Evolutionary conservation across 768 basidiomycete species (phyloP), one percentile per base, ranked within the genome.

Genomic region (Boletus patriciae): DNA sequence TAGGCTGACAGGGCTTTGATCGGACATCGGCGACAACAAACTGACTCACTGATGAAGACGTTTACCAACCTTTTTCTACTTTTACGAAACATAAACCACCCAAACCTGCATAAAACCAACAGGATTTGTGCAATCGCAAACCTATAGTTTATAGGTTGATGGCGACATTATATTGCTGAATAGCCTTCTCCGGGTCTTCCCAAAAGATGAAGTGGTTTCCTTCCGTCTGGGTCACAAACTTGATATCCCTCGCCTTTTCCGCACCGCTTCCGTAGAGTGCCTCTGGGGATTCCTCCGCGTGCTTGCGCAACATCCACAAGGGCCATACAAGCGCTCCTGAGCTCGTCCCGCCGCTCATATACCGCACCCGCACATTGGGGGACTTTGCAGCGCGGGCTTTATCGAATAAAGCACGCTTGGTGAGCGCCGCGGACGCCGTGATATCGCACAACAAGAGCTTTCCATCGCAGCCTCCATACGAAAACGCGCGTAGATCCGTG

Each of bases 151-250:
- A 64, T 40, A 60, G 42, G 19, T 45, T 54, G 36, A 66, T 60
- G 4, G 58, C 29, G 1, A 2, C 23, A n/a, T 10, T 34, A 31
- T 57, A 66, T 12, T 65, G 61, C 29, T 56, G 42, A n/a, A 69
- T 59, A 23, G 64, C 60, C 46, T 53, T 59, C 60, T 66, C 55
- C 12, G 67, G 65, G 10, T 66, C 53, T 0, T 66, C 64, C 66
- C 64, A 66, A 42, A 63, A 69, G 23, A 62, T 18, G 15, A 68
- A 66, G 46, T 66, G 66, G 40, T 66, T 69, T 36, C 66, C 66
- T 41, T 66, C 64, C 9, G 45, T 31, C 18, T 66, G 57, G 4
- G 8, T 25, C 11, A 60, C 7, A 31, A 33, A 50, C 46, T 60
- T 51, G 55, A 69, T 49, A 10, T 69, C 66, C 31, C 66, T 66